Evolutionary conservation across 306 rosid species (phyloP), one percentile per base, ranked within the genome.

Genomic region (Acacia confusa): DNA sequence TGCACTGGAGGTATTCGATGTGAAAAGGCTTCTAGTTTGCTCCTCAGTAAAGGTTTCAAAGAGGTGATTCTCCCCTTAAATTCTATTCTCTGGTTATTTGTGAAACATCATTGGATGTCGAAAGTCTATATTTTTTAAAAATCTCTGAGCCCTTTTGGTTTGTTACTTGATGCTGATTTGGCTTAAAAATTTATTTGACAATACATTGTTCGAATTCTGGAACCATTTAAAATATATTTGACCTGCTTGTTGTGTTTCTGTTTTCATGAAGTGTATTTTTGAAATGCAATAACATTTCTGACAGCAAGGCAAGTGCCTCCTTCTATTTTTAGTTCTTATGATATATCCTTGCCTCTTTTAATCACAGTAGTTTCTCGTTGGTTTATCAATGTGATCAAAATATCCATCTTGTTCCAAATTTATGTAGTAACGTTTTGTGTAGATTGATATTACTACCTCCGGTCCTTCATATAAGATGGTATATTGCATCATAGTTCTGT

Each of bases 1-100:
- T 95, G 98, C 88, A 95, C 99, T 0, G 99, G 98, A 83, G 99
- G 98, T 72, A 95, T 95, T 78, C 91, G 99, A 70, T 95, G 99
- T 74, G 99, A 95, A 88, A 95, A 95, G 89, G 99, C 99, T 78
- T 81, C 98, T 52, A 95, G 99, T 85, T 88, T 88, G 72, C 97
- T 95, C 68, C 99, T 95, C 69, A 84, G 89, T 75, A 85, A 90
- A 87, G 99, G 98, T 86, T 95, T 95, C 74, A 79, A 92, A 85
- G 98, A 95, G 98, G 99, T 92, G 76, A 87, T 60, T 81, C 52
- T 70, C 67, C 52, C 68, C 20, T 73, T 38, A 52, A 71, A 61
- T 25, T 61, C 34, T 12, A 61, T 61, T 63, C n/a, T 72, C 28
- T 78, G 44, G 57, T 73, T 80, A 12, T 68, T 47, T 48, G 44